Evolutionary conservation across 78 protist genomes (phyloP).

Genomic region (Creolimax fragrantissima): DNA sequence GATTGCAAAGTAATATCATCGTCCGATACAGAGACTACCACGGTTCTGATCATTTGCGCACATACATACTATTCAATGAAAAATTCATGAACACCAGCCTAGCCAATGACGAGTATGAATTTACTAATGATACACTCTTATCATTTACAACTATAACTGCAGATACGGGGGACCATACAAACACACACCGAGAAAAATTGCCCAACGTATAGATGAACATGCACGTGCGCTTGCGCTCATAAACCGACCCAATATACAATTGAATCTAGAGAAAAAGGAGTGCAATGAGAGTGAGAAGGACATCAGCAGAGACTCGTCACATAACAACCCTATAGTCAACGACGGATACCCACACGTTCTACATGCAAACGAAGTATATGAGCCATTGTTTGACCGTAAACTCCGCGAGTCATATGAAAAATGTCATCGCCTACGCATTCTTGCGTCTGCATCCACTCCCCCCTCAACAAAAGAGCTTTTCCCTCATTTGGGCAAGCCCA

Average conservation of each 20-base stretch:
- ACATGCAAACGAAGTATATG: background rate
- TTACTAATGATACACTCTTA: too few species aligned
- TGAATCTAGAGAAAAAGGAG: background rate
- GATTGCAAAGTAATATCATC: too few species aligned
- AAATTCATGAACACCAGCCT: too few species aligned
- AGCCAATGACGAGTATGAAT: too few species aligned
- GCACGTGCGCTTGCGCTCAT: background rate
- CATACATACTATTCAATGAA: too few species aligned
- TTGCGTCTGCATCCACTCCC: background rate
- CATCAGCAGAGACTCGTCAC: background rate
- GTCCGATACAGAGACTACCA: too few species aligned
- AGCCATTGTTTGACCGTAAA: background rate
- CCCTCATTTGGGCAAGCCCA: background rate
- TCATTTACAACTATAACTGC: too few species aligned
- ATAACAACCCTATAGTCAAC: background rate
- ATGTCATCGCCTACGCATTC: background rate
- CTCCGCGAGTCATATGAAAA: background rate
- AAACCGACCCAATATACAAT: background rate
- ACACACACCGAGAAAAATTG: background rate
- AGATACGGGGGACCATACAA: background rate
- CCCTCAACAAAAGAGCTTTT: background rate
- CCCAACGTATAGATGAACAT: background rate
- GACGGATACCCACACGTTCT: background rate
- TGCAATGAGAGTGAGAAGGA: background rate
- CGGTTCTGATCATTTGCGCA: too few species aligned